Percentiles rank a stretch among this genome's conserved stretches.
These are phyloP conservation scores for Ceratobasidium sp. DNA, from an alignment of 1,284 basidiomycete genomes.

Conservation along the genomic window DNA sequence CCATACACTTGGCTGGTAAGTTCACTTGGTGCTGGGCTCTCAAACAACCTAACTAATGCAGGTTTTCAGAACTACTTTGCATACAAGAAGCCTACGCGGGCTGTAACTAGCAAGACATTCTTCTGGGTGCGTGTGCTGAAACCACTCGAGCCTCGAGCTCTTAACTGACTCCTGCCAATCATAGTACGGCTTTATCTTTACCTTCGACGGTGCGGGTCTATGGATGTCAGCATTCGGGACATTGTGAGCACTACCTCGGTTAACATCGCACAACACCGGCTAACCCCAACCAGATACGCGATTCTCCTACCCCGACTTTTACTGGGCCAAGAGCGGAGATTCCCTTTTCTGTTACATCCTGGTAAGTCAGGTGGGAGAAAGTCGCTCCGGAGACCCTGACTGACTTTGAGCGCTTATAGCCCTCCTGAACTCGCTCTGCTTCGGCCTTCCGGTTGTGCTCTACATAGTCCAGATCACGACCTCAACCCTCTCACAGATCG, in stretches of 20 bases:
- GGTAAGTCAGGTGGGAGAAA: background rate
- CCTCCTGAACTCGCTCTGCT: constrained; percentile 10
- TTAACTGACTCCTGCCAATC: background rate
- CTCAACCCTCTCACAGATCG: constrained; percentile 7
- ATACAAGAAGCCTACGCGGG: constrained; percentile 14
- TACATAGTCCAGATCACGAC: constrained; percentile 2
- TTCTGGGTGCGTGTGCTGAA: constrained; percentile 25
- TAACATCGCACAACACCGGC: background rate
- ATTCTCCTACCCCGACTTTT: constrained; percentile 11
- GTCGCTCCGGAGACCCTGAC: background rate
- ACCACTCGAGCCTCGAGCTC: too few species aligned
- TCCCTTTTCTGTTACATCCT: constrained; percentile 9
- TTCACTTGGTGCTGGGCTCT: background rate
- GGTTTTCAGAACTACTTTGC: constrained; percentile 29
- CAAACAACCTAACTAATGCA: background rate
- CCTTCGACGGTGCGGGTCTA: constrained; percentile 22
- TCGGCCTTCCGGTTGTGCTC: constrained; percentile 10
- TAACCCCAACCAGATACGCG: constrained; percentile 9
- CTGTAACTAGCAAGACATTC: constrained; percentile 23
- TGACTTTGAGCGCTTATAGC: background rate
- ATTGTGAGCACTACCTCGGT: background rate
- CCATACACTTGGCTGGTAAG: constrained; percentile 37
- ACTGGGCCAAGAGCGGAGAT: constrained; percentile 1
- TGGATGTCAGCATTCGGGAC: constrained; percentile 36
- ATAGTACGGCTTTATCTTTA: constrained; percentile 27